Percentiles rank a stretch among this genome's conserved stretches.
Evolutionary conservation across 1,139 yeast genomes (phyloP).

Genomic region (Meyerozyma athensensis): DNA sequence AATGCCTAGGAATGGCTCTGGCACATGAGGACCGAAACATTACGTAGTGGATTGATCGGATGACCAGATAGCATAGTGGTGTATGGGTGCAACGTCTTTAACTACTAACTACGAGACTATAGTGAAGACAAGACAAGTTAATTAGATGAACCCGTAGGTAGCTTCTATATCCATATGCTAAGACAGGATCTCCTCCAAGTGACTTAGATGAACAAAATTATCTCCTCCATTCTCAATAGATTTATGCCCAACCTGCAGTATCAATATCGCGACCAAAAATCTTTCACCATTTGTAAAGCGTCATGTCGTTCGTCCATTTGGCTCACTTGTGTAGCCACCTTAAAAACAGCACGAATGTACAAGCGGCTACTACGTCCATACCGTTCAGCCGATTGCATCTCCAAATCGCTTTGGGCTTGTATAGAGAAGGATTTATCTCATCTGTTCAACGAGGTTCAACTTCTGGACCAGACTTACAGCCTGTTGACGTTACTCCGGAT

Average conservation of each 20-base stretch:
- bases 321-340: slow-evolving; percentile 86
- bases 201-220: too few relatives aligned
- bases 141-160: too few relatives aligned
- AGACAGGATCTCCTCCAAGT: too few relatives aligned
- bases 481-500: slow-evolving; percentile 81
- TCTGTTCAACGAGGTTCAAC: slow-evolving; percentile 85
- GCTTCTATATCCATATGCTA: too few relatives aligned
- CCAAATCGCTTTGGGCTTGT: slow-evolving; percentile 76
- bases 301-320: slow-evolving; percentile 79
- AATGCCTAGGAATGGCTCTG: neutral
- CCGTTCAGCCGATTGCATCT: slow-evolving; percentile 84
- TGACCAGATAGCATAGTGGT: neutral
- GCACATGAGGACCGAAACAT: neutral
- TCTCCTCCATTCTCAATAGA: too few relatives aligned
- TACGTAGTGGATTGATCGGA: neutral
- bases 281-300: neutral
- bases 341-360: slow-evolving; percentile 80
- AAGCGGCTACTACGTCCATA: slow-evolving; percentile 68
- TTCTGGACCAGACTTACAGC: slow-evolving; percentile 75
- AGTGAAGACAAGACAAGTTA: too few relatives aligned
- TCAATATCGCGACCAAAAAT: slow-evolving; percentile 1
- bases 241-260: neutral
- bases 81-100: neutral
- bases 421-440: slow-evolving; percentile 86
- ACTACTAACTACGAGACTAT: too few relatives aligned